phyloP scores from a whole-genome alignment of 1,139 yeast species.

The Spencermartinsiella ligniputridi region DNA sequence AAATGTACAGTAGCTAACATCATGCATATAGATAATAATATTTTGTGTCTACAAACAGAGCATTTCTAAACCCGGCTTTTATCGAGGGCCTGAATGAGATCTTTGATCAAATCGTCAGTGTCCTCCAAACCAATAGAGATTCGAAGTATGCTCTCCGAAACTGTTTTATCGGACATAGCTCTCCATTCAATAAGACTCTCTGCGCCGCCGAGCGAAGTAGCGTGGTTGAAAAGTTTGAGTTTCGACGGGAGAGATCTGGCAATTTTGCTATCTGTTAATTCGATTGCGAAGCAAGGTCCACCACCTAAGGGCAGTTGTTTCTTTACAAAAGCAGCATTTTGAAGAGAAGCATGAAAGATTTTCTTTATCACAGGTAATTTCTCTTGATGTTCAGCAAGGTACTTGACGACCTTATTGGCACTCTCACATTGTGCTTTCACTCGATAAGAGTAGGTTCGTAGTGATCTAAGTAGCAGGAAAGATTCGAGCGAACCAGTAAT shows the following conservation, averaged over 20 bases:
- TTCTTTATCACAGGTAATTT: constrained; percentile 47
- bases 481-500: constrained; percentile 75
- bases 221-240: constrained; percentile 73
- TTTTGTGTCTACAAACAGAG: constrained; percentile 2
- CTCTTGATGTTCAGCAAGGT: constrained; percentile 45
- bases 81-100: constrained; percentile 38
- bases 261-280: constrained; percentile 44
- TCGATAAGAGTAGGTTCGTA: constrained; percentile 74
- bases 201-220: constrained; percentile 92
- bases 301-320: constrained; percentile 64
- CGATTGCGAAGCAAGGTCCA: constrained; percentile 73
- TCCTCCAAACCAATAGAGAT: constrained; percentile 78
- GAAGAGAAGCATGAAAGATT: constrained; percentile 71
- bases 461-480: constrained; percentile 66
- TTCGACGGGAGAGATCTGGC: constrained; percentile 66
- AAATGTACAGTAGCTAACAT: background rate
- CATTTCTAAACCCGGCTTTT: background rate
- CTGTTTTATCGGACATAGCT: constrained; percentile 61
- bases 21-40: no score
- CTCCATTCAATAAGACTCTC: constrained; percentile 93
- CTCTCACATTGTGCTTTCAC: constrained; percentile 59
- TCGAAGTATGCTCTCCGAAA: constrained; percentile 56
- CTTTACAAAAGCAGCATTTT: constrained; percentile 57
- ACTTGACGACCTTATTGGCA: constrained; percentile 60
- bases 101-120: constrained; percentile 65